Percentiles rank a stretch among this genome's conserved stretches.
Evolutionary conservation across 164 flowering plant genomes (phyloP).

Genomic region (Berberis vulgaris): DNA sequence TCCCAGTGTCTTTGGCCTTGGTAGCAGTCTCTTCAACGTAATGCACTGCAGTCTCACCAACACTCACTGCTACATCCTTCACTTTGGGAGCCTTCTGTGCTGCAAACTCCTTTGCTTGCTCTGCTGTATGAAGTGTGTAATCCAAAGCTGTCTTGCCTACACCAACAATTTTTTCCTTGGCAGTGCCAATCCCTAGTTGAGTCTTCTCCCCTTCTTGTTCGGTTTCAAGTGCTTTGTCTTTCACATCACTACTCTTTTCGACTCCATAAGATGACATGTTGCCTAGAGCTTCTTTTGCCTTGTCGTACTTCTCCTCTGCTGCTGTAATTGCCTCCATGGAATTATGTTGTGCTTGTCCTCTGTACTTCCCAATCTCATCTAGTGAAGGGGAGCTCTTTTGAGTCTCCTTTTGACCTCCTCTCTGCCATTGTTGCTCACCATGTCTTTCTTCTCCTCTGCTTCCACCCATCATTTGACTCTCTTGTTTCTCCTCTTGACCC

Average conservation of each 20-base stretch:
- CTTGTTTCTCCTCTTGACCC: no score
- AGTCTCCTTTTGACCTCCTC: background rate
- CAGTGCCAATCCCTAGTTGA: conserved; percentile 12
- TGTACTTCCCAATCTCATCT: conserved; percentile 31
- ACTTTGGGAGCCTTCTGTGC: conserved; percentile 12
- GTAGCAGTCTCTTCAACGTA: conserved; percentile 13
- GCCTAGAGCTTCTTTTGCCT: background rate
- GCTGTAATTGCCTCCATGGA: conserved; percentile 20
- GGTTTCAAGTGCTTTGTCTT: background rate
- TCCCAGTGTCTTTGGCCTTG: background rate
- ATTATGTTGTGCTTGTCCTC: conserved; percentile 7
- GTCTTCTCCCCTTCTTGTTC: no score
- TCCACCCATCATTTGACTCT: background rate
- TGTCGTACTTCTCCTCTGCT: conserved; percentile 39
- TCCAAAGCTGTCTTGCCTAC: conserved; percentile 21
- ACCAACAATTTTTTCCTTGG: conserved; percentile 17
- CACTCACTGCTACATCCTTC: conserved; percentile 7
- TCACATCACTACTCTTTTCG: background rate
- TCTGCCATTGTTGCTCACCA: background rate
- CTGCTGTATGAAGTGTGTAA: background rate
- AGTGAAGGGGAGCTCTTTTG: conserved; percentile 9
- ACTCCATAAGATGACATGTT: no score
- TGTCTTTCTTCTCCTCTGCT: background rate
- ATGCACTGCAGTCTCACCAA: conserved; percentile 2
- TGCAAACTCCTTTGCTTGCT: conserved; percentile 1